These are phyloP conservation scores for Circinella minor DNA, from an alignment of 371 early-diverging fungal genomes.

Conservation along the genomic window DNA sequence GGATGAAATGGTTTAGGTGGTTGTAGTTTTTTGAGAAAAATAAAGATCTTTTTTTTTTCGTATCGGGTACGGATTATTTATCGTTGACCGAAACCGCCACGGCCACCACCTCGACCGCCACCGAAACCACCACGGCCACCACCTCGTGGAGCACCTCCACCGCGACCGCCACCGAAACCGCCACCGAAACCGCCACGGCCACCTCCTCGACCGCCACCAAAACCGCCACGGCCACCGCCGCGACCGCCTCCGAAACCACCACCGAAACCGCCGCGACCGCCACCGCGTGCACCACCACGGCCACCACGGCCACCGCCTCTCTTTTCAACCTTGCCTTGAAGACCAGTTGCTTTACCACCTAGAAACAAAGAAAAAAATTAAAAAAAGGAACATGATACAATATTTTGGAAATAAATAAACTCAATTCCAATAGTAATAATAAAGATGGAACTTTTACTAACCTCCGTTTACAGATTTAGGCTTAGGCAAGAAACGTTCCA, in stretches of 20 bases:
- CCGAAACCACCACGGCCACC: constrained; percentile 28
- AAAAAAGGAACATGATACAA: not conserved
- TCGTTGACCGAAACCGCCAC: constrained; percentile 13
- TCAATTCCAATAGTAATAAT: too few relatives aligned
- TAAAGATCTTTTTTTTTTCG: too few relatives aligned
- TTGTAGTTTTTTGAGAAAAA: too few relatives aligned
- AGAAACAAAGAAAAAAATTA: not conserved
- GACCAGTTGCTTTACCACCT: constrained; percentile 47
- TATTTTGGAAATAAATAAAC: not conserved
- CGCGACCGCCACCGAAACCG: constrained; percentile 24
- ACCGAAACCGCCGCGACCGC: constrained; percentile 40
- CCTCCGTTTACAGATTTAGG: constrained; percentile 77
- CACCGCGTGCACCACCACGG: constrained; percentile 31
- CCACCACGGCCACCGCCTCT: constrained; percentile 46
- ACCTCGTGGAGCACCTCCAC: constrained; percentile 28
- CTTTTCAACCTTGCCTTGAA: constrained; percentile 58
- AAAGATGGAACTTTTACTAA: constrained; percentile 24
- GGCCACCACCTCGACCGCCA: constrained; percentile 26
- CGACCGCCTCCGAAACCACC: constrained; percentile 21
- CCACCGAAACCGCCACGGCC: constrained; percentile 29
- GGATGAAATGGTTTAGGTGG: too few relatives aligned
- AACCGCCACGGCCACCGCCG: constrained; percentile 27
- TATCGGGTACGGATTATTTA: too few relatives aligned
- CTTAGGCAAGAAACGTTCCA: constrained; percentile 97
- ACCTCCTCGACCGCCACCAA: constrained; percentile 28